Evolutionary conservation across 1,284 basidiomycete genomes (phyloP).

Genomic region (Porogramme epimiltina): DNA sequence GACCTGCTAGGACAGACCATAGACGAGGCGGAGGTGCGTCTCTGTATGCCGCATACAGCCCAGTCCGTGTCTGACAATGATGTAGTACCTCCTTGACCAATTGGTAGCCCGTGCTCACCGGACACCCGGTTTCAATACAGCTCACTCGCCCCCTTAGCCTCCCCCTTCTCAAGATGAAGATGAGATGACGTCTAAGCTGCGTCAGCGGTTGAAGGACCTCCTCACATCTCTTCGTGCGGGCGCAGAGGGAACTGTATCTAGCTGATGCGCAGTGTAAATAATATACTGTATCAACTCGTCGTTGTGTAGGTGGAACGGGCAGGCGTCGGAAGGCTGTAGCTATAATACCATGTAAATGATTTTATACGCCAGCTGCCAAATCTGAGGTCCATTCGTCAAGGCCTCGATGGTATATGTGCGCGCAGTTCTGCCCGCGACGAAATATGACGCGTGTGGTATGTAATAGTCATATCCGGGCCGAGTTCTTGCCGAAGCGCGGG

Average conservation of each 20-base stretch:
- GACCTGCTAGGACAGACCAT: slow-evolving; percentile 24
- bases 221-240: slow-evolving; percentile 26
- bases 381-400: too few species aligned
- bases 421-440: too few species aligned
- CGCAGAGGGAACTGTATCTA: slow-evolving; percentile 24
- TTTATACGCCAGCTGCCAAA: slow-evolving; percentile 32
- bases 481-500: too few species aligned
- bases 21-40: slow-evolving; percentile 31
- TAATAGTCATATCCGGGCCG: too few species aligned
- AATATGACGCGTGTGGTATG: too few species aligned
- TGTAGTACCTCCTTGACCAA: slow-evolving; percentile 33
- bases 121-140: background rate
- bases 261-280: background rate
- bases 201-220: slow-evolving; percentile 28
- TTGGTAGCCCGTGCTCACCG: slow-evolving; percentile 19
- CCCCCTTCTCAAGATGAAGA: slow-evolving; percentile 30
- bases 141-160: slow-evolving; percentile 18
- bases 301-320: too few species aligned
- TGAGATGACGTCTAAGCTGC: slow-evolving; percentile 26
- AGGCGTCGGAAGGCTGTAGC: too few species aligned
- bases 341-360: too few species aligned
- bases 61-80: too few species aligned
- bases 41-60: too few species aligned
- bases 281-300: too few species aligned
- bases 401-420: too few species aligned